These are phyloP conservation scores for Sclerotinia glacialis DNA, from an alignment of 2,329 filamentous ascomycete genomes.

Conservation along the genomic window DNA sequence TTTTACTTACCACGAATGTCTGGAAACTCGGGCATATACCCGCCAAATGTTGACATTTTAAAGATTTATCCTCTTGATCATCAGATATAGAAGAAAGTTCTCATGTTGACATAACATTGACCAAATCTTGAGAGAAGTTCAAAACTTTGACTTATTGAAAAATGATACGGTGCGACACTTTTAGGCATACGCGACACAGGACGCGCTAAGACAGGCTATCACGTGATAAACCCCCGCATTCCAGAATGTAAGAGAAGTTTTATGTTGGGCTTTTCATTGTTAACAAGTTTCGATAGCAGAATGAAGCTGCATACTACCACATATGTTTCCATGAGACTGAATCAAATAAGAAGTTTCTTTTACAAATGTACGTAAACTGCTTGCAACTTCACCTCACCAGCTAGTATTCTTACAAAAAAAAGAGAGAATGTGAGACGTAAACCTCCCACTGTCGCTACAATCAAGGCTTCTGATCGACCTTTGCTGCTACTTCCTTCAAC, in stretches of 20 bases:
- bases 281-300: neutral
- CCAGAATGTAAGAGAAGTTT: neutral
- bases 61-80: neutral
- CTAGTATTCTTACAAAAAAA: neutral
- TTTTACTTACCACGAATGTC: constrained; percentile 61
- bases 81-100: neutral
- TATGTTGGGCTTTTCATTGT: no score
- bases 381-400: neutral
- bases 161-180: neutral
- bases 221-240: neutral
- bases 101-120: neutral
- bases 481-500: constrained; percentile 5
- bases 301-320: neutral
- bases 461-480: neutral
- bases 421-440: neutral
- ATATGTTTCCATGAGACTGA: neutral
- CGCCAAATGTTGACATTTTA: constrained; percentile 75
- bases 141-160: neutral
- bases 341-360: neutral
- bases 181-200: neutral
- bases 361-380: neutral
- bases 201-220: constrained; percentile 9
- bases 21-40: constrained; percentile 72
- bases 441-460: neutral
- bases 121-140: neutral